Base-by-base conservation (phyloP, 176 grass and related monocot species). In the Alopecurus myosuroides region DNA sequence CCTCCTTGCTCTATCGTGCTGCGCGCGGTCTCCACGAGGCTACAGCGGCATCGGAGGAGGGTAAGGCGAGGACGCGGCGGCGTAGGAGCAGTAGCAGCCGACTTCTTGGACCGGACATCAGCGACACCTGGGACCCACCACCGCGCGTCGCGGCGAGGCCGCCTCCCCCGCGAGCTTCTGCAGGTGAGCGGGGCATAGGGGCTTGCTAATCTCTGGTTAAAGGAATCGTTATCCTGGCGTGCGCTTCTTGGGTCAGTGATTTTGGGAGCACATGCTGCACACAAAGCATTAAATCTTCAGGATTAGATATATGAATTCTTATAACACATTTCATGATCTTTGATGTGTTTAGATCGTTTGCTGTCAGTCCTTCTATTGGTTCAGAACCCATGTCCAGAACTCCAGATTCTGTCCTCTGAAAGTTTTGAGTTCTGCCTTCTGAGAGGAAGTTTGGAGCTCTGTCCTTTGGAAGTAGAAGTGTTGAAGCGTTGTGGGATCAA, bases 41-140 rank as follows among this genome's bases (percentile, higher is more conserved):
- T 68, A 19, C 76, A 14, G 77, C 48, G 18, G 23, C 34, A 13
- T 51, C 60, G 9, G 60, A 22, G 42, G 76, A 85, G 52, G 35
- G 36, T 33, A 71, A 82, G 37, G 28, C 64, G 20, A 65, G 51
- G 51, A 56, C 55, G 17, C 69, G 76, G 63, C 79, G 86, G 49
- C 64, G 51, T 39, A 31, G 76, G 52, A 89, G 81, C 70, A 89
- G 68, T 20, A 88, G 75, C 76, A 34, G 30, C 81, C 74, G 68
- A 84, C 85, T 98, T 44, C 93, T 98, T 40, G 96, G 96, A 70
- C 74, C 89, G 13, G 93, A 98, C 34, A 76, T 95, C 77, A 78
- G 85, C n/a, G 93, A 98, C 83, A 87, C 85, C 25, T 98, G 96
- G 96, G 30, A 44, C 71, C 46, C 51, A 3, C 35, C 35, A 1